Evolutionary conservation across 768 basidiomycete genomes (phyloP).

Genomic region (Rhodotorula graminis): DNA sequence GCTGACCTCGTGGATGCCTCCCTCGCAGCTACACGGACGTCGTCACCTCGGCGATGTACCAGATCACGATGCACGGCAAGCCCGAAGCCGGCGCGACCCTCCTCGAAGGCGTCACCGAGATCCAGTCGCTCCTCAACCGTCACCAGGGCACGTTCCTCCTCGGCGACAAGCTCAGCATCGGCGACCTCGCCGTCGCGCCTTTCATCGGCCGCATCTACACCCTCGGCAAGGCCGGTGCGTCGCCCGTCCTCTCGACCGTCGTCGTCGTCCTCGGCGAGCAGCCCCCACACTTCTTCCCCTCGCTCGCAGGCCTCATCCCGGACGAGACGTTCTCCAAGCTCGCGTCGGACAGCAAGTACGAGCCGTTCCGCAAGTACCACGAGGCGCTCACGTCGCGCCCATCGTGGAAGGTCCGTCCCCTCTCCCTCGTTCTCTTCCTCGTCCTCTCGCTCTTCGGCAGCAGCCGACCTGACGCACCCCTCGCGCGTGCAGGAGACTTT

Average conservation of each 20-base stretch:
- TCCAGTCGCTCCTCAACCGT: constrained; percentile 3
- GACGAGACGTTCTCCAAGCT: not conserved
- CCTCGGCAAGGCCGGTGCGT: constrained; percentile 1
- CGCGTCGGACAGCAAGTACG: constrained; percentile 2
- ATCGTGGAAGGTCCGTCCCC: not conserved
- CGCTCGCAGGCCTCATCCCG: not conserved
- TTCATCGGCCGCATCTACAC: constrained; percentile 18
- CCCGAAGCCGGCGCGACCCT: not conserved
- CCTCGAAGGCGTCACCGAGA: constrained; percentile 3
- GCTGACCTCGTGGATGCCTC: too few relatives aligned
- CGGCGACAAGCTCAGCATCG: constrained; percentile 13
- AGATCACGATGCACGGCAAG: not conserved
- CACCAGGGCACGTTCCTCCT: constrained; percentile 13
- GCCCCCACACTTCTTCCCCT: not conserved
- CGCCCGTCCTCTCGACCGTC: not conserved
- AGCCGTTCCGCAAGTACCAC: constrained; percentile 6
- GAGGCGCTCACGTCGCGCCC: constrained; percentile 10
- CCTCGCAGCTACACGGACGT: constrained; percentile 2
- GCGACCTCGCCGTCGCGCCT: constrained; percentile 21
- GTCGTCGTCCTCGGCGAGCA: too few relatives aligned
- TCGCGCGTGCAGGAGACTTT: constrained; percentile 8
- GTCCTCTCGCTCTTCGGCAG: too few relatives aligned
- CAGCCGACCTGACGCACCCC: not conserved
- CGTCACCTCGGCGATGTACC: not conserved
- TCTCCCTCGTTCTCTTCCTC: not conserved